Evolutionary conservation across 495 filamentous ascomycete species (phyloP).

Genomic region (Penicillium nucicola): DNA sequence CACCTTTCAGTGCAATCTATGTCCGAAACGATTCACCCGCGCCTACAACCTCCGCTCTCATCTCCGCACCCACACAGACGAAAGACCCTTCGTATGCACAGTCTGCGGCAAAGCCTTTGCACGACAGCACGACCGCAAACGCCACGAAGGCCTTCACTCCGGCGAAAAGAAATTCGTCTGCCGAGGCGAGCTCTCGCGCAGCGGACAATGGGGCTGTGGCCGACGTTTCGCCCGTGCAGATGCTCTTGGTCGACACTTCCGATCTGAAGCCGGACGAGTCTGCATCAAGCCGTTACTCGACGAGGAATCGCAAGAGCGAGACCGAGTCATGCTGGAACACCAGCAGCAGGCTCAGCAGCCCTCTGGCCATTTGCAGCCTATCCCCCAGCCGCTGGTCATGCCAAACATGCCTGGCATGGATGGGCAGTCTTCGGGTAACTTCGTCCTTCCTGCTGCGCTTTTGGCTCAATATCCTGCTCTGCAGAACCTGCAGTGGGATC

Average conservation of each 20-base stretch:
- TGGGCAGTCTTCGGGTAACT: constrained; percentile 46
- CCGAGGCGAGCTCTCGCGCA: constrained; percentile 80
- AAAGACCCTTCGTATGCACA: constrained; percentile 90
- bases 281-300: constrained; percentile 95
- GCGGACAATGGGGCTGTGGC: constrained; percentile 86
- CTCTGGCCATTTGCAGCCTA: constrained; percentile 37
- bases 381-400: constrained; percentile 42
- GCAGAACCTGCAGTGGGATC: constrained; percentile 76
- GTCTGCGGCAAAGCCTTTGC: constrained; percentile 97
- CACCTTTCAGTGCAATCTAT: constrained; percentile 82
- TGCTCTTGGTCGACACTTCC: constrained; percentile 93
- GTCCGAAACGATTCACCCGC: constrained; percentile 83
- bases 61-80: constrained; percentile 87
- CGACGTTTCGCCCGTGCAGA: constrained; percentile 93
- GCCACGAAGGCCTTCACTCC: constrained; percentile 85
- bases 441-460: constrained; percentile 79
- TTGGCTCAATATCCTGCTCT: constrained; percentile 90
- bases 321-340: constrained; percentile 63
- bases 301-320: constrained; percentile 78
- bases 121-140: constrained; percentile 88
- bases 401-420: constrained; percentile 39
- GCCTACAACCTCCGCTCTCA: constrained; percentile 92
- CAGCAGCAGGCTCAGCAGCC: constrained; percentile 41
- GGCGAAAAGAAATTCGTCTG: constrained; percentile 98
- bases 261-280: constrained; percentile 89